Base-by-base conservation (phyloP, 2,329 filamentous ascomycete genomes). In the Colletotrichum tropicale region DNA sequence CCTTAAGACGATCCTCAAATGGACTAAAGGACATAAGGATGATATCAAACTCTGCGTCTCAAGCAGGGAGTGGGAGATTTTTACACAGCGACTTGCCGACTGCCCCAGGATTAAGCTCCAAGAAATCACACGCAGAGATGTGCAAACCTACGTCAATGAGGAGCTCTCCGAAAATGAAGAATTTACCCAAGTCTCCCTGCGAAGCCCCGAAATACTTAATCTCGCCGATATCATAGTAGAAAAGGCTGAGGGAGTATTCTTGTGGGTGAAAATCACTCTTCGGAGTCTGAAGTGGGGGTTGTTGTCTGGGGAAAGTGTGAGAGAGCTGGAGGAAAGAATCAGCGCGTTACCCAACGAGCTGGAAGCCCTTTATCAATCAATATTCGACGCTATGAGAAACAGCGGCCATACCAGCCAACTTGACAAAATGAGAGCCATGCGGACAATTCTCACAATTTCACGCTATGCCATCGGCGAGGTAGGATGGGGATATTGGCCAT, bases 11-110 rank as follows among this genome's bases (percentile, higher is more conserved):
- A 4, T 74, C 6, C 28, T 34, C 7, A 48, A 26, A 16, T 66
- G 66, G 56, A 13, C 18, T 8, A 12, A 13, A 3, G 8, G 3
- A 21, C 7, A 21, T 6, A 2, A 7, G 1, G 8, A 8, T 1
- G 15, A 55, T 32, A 12, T 65, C 1, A 65, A 70, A 10, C 2
- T 70, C 18, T 70, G 68, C 2, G 38, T 70, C 10, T 55, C 68
- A 8, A 64, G 60, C 13, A 61, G 68, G 4, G 58, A 70, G 56
- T 65, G 68, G 68, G 68, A 70, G 10, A n/a, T 70, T 1, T 70
- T 70, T 7, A 26, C 58, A 8, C 38, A 38, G 30, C 28, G 60
- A 5, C 32, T 70, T 0, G 30, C 24, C 5, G 12, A 21, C 16
- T 55, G 10, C 18, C 60, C 68, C 3, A n/a, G 21, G 5, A 56